Evolutionary conservation across 2,329 filamentous ascomycete genomes (phyloP).

Genomic region (Stagonosporopsis rhizophila): DNA sequence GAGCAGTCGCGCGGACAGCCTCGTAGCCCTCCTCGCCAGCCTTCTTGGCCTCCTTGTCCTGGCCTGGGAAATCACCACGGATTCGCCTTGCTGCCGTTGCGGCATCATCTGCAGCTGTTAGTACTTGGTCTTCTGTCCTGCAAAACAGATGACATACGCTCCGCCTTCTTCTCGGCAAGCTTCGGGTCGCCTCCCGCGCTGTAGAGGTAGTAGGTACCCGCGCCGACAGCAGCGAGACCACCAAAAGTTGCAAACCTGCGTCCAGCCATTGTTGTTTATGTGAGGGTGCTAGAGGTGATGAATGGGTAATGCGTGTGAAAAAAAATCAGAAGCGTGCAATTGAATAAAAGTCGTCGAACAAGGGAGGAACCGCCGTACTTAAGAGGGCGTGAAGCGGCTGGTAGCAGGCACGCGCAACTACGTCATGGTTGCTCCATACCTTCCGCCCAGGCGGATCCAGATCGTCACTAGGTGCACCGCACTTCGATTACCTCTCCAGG

Average conservation of each 20-base stretch:
- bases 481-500: not conserved
- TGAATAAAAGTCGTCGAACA: conserved; percentile 10
- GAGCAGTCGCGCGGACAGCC: conserved; percentile 56
- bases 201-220: conserved; percentile 88
- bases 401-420: conserved; percentile 8
- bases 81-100: conserved; percentile 71
- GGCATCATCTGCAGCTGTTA: conserved; percentile 70
- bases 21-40: conserved; percentile 62
- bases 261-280: conserved; percentile 35
- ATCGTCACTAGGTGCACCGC: conserved; percentile 17
- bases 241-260: conserved; percentile 38
- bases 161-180: conserved; percentile 83
- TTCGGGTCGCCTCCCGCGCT: conserved; percentile 80
- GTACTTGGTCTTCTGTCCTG: not conserved
- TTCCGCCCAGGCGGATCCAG: conserved; percentile 13
- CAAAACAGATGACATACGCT: conserved; percentile 66
- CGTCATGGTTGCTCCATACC: conserved; percentile 10
- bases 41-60: conserved; percentile 68
- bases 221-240: conserved; percentile 59
- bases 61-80: conserved; percentile 70
- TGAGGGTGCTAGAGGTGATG: conserved; percentile 6
- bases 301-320: conserved; percentile 10
- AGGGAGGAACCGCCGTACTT: conserved; percentile 29
- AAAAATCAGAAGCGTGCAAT: conserved; percentile 12
- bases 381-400: conserved; percentile 30